Percentiles rank a stretch among this genome's conserved stretches.
These are phyloP conservation scores for Hortiboletus rubellus DNA, from an alignment of 1,284 basidiomycete genomes.

Conservation along the genomic window DNA sequence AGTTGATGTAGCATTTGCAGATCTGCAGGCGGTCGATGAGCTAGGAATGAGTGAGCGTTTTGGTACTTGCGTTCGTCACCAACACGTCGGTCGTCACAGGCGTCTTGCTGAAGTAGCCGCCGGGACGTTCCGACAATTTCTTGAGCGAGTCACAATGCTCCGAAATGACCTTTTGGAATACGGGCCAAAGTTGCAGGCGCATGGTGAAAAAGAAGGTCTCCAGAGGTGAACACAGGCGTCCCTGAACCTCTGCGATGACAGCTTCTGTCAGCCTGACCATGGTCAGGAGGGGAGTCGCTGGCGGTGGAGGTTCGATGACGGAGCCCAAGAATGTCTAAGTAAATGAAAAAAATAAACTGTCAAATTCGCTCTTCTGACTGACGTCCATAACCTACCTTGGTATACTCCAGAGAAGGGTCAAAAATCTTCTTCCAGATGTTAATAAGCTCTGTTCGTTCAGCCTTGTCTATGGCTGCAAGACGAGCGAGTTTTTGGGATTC, in stretches of 20 bases:
- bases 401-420: constrained; percentile 85
- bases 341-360: neutral
- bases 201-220: constrained; percentile 78
- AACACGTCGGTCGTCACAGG: constrained; percentile 67
- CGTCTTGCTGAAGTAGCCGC: constrained; percentile 66
- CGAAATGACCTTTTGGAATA: constrained; percentile 88
- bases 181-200: constrained; percentile 85
- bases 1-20: constrained; percentile 67
- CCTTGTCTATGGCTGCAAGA: constrained; percentile 46
- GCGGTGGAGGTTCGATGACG: constrained; percentile 67
- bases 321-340: constrained; percentile 65
- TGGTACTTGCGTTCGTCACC: constrained; percentile 57
- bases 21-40: constrained; percentile 33
- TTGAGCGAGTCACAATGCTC: constrained; percentile 79
- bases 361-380: neutral
- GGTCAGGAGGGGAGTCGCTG: constrained; percentile 74
- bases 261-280: constrained; percentile 89
- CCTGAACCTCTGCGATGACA: constrained; percentile 70
- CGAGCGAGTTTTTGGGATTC: constrained; percentile 25
- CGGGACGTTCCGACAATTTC: constrained; percentile 68
- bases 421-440: constrained; percentile 88
- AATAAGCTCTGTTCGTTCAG: constrained; percentile 57
- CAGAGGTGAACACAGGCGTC: constrained; percentile 73
- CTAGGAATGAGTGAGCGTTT: neutral
- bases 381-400: constrained; percentile 51